Percentiles rank a stretch among this genome's conserved stretches.
Evolutionary conservation across 257 asterid genomes (phyloP).

Genomic region (Craterostigma plantagineum): DNA sequence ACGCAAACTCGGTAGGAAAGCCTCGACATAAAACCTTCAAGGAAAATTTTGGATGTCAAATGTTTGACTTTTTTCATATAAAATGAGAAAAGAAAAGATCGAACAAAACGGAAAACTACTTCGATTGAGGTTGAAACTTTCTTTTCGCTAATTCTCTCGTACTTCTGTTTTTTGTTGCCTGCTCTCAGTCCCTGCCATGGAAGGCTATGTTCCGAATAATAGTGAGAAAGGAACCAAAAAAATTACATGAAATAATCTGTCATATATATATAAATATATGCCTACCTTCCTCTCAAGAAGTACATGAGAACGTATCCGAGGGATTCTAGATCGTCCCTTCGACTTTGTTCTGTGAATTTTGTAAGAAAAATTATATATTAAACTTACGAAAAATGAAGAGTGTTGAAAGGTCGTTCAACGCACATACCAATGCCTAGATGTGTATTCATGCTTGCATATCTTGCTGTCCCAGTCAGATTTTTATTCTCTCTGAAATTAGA

Average conservation of each 20-base stretch:
- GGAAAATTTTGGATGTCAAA: slow-evolving; percentile 1
- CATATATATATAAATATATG: not conserved
- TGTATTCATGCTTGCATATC: slow-evolving; percentile 92
- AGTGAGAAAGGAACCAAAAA: slow-evolving; percentile 14
- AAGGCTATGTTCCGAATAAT: slow-evolving; percentile 56
- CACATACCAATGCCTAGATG: slow-evolving; percentile 80
- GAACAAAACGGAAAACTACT: no score
- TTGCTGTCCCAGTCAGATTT: slow-evolving; percentile 81
- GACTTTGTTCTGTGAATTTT: slow-evolving; percentile 59
- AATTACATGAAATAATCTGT: not conserved
- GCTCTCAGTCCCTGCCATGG: slow-evolving; percentile 98
- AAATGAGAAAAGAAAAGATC: no score
- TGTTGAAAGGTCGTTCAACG: slow-evolving; percentile 3
- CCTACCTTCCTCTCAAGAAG: slow-evolving; percentile 79
- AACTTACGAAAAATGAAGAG: not conserved
- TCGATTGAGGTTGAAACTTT: slow-evolving; percentile 83
- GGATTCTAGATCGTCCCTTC: slow-evolving; percentile 91
- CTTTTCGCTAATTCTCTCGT: slow-evolving; percentile 74
- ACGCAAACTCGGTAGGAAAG: slow-evolving; percentile 75
- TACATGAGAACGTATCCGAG: slow-evolving; percentile 91
- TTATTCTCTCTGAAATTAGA: slow-evolving; percentile 57
- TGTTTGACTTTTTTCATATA: slow-evolving; percentile 8
- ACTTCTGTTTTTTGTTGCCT: slow-evolving; percentile 83
- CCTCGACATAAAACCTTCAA: slow-evolving; percentile 54
- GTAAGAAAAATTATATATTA: slow-evolving; percentile 7